These are phyloP conservation scores for Rutidosis leptorrhynchoides DNA, from an alignment of 129 eudicot species.

Conservation along the genomic window DNA sequence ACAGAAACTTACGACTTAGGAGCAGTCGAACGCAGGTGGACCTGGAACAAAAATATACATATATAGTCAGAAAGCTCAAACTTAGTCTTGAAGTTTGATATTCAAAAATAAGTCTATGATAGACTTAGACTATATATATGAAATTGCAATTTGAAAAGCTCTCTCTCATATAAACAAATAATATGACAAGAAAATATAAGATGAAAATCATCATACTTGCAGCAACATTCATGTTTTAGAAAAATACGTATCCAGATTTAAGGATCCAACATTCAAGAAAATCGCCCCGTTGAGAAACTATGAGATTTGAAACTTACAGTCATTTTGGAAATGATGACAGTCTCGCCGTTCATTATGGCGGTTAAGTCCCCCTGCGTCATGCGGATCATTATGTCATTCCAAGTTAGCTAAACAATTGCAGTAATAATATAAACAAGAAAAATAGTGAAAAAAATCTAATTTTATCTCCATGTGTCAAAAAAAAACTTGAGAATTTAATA, in stretches of 20 bases:
- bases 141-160: background rate
- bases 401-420: background rate
- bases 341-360: slow-evolving; percentile 69
- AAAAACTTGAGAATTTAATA: background rate
- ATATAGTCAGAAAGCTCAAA: slow-evolving; percentile 5
- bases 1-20: slow-evolving; percentile 62
- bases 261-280: no score
- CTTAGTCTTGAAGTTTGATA: background rate
- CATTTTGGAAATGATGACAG: slow-evolving; percentile 65
- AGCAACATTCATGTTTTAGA: no score
- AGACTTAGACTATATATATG: background rate
- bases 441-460: background rate
- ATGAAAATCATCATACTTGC: background rate
- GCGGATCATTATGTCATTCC: background rate
- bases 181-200: background rate
- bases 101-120: background rate
- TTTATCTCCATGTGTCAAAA: background rate
- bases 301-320: slow-evolving; percentile 42
- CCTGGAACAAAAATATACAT: slow-evolving; percentile 40
- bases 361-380: slow-evolving; percentile 62
- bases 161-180: no score
- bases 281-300: no score
- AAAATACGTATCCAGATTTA: no score
- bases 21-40: slow-evolving; percentile 61
- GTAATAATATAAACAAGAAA: background rate